A percentile compares a stretch with the other conserved stretches of the same genome.
These are phyloP conservation scores for Fomes fomentarius DNA, from an alignment of 1,284 basidiomycete species.

Conservation along the genomic window DNA sequence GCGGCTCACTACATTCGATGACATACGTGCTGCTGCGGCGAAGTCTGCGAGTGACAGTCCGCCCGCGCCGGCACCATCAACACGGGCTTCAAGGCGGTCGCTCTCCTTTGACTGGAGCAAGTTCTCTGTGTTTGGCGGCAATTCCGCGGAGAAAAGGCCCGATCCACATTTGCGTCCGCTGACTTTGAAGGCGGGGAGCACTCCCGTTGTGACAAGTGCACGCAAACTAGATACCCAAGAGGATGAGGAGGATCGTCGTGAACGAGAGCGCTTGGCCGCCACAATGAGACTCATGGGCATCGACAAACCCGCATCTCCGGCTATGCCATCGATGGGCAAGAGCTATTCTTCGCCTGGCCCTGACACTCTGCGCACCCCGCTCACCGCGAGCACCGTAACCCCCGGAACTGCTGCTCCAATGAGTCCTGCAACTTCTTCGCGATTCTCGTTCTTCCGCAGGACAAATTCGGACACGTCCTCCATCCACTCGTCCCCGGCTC, in stretches of 20 bases:
- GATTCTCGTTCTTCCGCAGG: constrained; percentile 75
- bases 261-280: constrained; percentile 83
- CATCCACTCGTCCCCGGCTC: constrained; percentile 45
- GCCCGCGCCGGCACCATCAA: constrained; percentile 24
- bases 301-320: constrained; percentile 54
- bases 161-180: constrained; percentile 63
- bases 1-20: constrained; percentile 36
- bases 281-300: constrained; percentile 94
- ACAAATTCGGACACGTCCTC: constrained; percentile 52
- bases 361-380: constrained; percentile 23
- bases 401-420: constrained; percentile 27
- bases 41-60: constrained; percentile 32
- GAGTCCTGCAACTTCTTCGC: constrained; percentile 37
- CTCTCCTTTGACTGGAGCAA: constrained; percentile 82
- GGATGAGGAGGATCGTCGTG: constrained; percentile 86
- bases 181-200: constrained; percentile 68
- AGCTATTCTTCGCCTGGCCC: constrained; percentile 43
- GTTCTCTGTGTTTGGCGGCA: constrained; percentile 67
- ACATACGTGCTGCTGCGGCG: constrained; percentile 41
- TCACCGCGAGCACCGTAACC: constrained; percentile 37
- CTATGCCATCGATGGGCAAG: constrained; percentile 43
- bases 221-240: constrained; percentile 80
- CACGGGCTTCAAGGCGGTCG: constrained; percentile 66
- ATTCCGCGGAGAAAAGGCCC: constrained; percentile 62
- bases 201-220: constrained; percentile 56